Conservation (phyloP, 106 monocot genomes). For the Apostasia shenzhenica region DNA sequence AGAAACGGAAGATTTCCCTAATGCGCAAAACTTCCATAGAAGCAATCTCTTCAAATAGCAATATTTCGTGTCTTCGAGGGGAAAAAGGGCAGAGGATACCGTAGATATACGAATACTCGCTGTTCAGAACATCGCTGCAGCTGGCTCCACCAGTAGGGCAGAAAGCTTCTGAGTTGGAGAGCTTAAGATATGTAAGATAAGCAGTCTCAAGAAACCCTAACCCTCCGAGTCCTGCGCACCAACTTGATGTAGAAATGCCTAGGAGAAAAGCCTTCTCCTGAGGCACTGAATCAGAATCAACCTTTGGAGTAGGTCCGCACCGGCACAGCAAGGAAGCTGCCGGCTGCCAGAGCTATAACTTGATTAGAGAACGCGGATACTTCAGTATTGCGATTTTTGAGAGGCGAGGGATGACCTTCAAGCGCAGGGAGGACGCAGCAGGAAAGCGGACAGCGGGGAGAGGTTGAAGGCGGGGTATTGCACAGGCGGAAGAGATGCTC, state of each 20-base stretch:
- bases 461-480: conserved; percentile 9
- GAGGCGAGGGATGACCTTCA: conserved; percentile 12
- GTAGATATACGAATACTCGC: conserved; percentile 69
- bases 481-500: conserved; percentile 17
- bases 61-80: not conserved
- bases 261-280: conserved; percentile 5
- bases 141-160: conserved; percentile 65
- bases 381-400: not conserved
- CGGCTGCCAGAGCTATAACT: not conserved
- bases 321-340: conserved; percentile 12
- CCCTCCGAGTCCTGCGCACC: conserved; percentile 57
- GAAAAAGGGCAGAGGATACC: conserved; percentile 22
- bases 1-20: not conserved
- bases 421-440: not conserved
- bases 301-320: conserved; percentile 17
- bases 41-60: not conserved
- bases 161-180: conserved; percentile 65
- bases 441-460: not conserved
- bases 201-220: conserved; percentile 80
- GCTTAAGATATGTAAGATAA: conserved; percentile 70
- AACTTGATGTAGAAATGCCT: conserved; percentile 48
- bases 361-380: not conserved
- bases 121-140: conserved; percentile 87
- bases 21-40: not conserved
- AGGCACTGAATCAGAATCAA: conserved; percentile 1